Evolutionary conservation across 805 yeast genomes (phyloP).

Genomic region (Ogataea saltuana): DNA sequence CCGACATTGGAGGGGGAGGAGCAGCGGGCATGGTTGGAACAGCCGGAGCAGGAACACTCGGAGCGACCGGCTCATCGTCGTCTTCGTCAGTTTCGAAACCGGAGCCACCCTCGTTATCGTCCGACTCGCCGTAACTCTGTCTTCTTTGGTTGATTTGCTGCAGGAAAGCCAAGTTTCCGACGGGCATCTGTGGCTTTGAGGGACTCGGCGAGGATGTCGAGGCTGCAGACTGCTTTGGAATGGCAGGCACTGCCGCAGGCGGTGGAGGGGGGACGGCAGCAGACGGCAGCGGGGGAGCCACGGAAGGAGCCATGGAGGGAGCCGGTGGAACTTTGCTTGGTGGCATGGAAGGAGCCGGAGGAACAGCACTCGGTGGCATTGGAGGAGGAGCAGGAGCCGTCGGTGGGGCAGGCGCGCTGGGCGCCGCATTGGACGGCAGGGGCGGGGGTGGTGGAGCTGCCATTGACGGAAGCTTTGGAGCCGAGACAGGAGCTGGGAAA

Average conservation of each 20-base stretch:
- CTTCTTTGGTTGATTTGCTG: conserved; percentile 52
- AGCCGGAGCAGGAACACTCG: conserved; percentile 9
- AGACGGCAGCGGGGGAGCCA: conserved; percentile 19
- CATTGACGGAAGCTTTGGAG: neutral
- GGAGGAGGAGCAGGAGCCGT: conserved; percentile 17
- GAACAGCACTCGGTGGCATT: conserved; percentile 26
- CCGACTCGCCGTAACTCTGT: conserved; percentile 47
- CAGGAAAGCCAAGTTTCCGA: conserved; percentile 21
- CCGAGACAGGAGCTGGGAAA: conserved; percentile 1
- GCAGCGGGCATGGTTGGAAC: conserved; percentile 23
- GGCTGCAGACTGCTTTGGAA: conserved; percentile 26
- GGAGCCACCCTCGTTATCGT: conserved; percentile 16
- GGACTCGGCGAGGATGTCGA: conserved; percentile 38
- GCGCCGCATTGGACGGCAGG: conserved; percentile 26
- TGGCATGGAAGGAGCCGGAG: conserved; percentile 24
- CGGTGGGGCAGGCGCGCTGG: neutral
- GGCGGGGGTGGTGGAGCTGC: conserved; percentile 17
- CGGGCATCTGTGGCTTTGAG: conserved; percentile 27
- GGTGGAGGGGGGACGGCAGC: conserved; percentile 25
- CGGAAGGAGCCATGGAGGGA: conserved; percentile 11
- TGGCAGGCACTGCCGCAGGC: conserved; percentile 6
- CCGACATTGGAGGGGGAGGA: conserved; percentile 20
- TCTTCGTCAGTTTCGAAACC: conserved; percentile 22
- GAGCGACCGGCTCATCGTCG: conserved; percentile 17
- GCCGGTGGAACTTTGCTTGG: conserved; percentile 9